These are phyloP conservation scores for Eucalyptus erythrocorys DNA, from an alignment of 345 rosid species.

Conservation along the genomic window DNA sequence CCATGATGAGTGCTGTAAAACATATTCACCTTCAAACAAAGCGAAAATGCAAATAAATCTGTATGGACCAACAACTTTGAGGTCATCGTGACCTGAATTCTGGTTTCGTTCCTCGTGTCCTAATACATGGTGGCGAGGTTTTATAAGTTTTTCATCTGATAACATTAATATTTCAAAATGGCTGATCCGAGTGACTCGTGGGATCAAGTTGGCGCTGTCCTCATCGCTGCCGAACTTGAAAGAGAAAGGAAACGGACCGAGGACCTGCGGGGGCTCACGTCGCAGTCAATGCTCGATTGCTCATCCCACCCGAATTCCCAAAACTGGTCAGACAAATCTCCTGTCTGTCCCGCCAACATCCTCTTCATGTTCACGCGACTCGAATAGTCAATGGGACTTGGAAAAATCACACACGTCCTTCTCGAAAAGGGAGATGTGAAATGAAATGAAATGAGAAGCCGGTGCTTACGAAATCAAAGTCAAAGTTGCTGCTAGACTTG, in stretches of 20 bases:
- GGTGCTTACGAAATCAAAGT: neutral
- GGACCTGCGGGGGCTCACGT: neutral
- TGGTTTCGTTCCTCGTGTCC: too few relatives aligned
- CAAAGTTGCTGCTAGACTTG: neutral
- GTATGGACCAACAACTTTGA: too few relatives aligned
- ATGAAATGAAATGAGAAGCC: neutral
- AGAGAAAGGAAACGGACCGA: neutral
- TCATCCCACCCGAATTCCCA: neutral
- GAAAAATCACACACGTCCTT: neutral
- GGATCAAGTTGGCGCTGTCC: neutral
- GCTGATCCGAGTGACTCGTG: neutral
- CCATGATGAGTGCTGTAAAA: neutral
- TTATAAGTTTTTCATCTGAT: neutral
- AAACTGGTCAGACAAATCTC: neutral
- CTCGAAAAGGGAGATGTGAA: neutral
- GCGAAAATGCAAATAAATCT: too few relatives aligned
- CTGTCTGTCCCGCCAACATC: neutral
- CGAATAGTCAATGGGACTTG: neutral
- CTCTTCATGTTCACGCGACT: neutral
- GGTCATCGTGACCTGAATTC: too few relatives aligned
- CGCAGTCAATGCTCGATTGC: neutral
- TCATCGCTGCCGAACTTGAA: neutral
- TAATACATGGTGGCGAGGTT: neutral
- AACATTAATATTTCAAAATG: neutral
- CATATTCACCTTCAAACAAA: too few relatives aligned